phyloP scores from a whole-genome alignment of 73 alveolate genomes.

The Durusdinium trenchii region DNA sequence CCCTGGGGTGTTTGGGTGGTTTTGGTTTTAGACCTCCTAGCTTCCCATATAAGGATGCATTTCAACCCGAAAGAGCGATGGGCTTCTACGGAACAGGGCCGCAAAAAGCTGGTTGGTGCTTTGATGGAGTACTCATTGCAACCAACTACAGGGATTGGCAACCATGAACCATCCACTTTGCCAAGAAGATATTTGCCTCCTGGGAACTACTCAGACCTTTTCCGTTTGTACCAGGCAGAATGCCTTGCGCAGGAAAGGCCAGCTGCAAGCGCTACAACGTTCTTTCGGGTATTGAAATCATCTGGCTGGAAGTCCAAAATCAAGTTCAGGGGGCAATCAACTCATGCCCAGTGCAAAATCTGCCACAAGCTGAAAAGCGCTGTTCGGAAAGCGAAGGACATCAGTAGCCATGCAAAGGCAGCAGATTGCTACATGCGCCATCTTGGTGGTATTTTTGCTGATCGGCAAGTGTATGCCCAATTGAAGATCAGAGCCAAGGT shows the following conservation, averaged over 20 bases:
- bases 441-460: conserved; percentile 51
- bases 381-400: neutral
- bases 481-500: neutral
- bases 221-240: neutral
- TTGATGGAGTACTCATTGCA: neutral
- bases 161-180: neutral
- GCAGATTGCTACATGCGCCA: conserved; percentile 56
- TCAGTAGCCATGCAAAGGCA: conserved; percentile 11
- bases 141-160: neutral
- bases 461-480: conserved; percentile 24
- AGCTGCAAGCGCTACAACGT: neutral
- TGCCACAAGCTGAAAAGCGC: conserved; percentile 32
- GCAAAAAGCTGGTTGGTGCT: neutral
- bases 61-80: neutral
- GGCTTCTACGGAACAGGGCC: neutral
- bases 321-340: neutral
- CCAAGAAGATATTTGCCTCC: conserved; percentile 28
- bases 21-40: no score
- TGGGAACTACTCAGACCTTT: conserved; percentile 24
- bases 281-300: neutral
- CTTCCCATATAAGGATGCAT: neutral
- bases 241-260: neutral
- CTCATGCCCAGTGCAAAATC: conserved; percentile 2
- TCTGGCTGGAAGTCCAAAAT: neutral
- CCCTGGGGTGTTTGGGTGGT: no score